phyloP scores from a whole-genome alignment of 495 filamentous ascomycete species.

The Xylaria nigripes region DNA sequence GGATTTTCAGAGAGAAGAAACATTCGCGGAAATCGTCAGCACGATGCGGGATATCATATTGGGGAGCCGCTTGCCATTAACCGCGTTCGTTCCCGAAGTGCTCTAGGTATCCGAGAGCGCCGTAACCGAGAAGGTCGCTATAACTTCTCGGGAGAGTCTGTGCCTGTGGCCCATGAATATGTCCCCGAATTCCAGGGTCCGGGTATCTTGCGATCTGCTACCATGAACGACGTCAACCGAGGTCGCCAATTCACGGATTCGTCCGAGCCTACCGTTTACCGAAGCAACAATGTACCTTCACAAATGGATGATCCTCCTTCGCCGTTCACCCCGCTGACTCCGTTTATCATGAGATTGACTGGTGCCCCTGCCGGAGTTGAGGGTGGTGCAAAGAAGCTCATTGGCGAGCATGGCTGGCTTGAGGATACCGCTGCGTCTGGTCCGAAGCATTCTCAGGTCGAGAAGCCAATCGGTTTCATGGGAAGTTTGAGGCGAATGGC shows the following conservation, averaged over 20 bases:
- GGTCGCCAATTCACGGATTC: not conserved
- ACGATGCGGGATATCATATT: too few species aligned
- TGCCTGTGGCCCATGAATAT: not conserved
- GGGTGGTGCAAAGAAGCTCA: slow-evolving; percentile 28
- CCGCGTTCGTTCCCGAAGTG: slow-evolving; percentile 6
- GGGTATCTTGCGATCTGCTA: not conserved
- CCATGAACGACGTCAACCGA: not conserved
- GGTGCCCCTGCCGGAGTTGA: slow-evolving; percentile 1
- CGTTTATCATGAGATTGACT: slow-evolving; percentile 11
- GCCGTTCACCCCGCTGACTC: slow-evolving; percentile 21
- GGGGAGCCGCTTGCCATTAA: too few species aligned
- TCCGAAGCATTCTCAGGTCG: slow-evolving; percentile 12
- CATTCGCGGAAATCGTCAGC: not conserved
- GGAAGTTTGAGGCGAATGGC: slow-evolving; percentile 34
- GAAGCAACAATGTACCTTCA: not conserved
- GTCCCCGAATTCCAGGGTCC: not conserved
- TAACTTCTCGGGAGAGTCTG: not conserved
- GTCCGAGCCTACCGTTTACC: not conserved
- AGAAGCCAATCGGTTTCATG: slow-evolving; percentile 26
- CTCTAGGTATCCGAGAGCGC: slow-evolving; percentile 8
- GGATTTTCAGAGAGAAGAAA: too few species aligned
- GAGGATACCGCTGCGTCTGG: slow-evolving; percentile 29
- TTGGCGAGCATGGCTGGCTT: slow-evolving; percentile 42
- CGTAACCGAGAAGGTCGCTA: not conserved
- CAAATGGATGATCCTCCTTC: slow-evolving; percentile 1